Percentiles rank a stretch among this genome's conserved stretches.
Conservation (phyloP, 805 yeast species). For the Metschnikowia corniflorae region DNA sequence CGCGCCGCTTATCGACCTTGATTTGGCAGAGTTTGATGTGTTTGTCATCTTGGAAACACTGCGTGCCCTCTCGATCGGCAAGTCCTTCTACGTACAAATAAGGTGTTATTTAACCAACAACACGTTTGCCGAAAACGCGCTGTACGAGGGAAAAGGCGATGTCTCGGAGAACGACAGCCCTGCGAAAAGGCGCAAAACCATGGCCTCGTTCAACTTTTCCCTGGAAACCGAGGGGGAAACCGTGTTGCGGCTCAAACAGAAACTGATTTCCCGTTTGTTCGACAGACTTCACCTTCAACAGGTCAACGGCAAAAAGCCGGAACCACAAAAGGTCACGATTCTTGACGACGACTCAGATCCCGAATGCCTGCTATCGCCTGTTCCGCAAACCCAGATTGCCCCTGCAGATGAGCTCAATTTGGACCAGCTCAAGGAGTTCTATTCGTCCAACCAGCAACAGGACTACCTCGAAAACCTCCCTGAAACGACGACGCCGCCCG, state of each 20-base stretch:
- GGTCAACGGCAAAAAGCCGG: background rate
- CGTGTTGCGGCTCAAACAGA: conserved; percentile 48
- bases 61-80: conserved; percentile 63
- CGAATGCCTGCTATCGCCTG: background rate
- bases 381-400: conserved; percentile 16
- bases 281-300: conserved; percentile 40
- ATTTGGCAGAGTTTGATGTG: conserved; percentile 52
- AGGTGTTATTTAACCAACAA: conserved; percentile 55
- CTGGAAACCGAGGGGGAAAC: conserved; percentile 55
- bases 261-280: conserved; percentile 54
- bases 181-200: conserved; percentile 20
- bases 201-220: conserved; percentile 22
- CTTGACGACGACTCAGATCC: conserved; percentile 5
- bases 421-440: conserved; percentile 74
- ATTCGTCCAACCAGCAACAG: conserved; percentile 65
- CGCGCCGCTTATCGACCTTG: conserved; percentile 58
- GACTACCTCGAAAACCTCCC: conserved; percentile 57
- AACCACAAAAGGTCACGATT: background rate
- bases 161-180: conserved; percentile 6
- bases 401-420: conserved; percentile 46
- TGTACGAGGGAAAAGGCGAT: conserved; percentile 7
- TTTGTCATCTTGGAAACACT: conserved; percentile 57
- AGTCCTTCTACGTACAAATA: conserved; percentile 64
- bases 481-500: conserved; percentile 52
- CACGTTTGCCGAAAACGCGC: conserved; percentile 27